A percentile compares a stretch with the other conserved stretches of the same genome.
These are phyloP conservation scores for Leccinum discolor DNA, from an alignment of 1,284 basidiomycete species.

Conservation along the genomic window DNA sequence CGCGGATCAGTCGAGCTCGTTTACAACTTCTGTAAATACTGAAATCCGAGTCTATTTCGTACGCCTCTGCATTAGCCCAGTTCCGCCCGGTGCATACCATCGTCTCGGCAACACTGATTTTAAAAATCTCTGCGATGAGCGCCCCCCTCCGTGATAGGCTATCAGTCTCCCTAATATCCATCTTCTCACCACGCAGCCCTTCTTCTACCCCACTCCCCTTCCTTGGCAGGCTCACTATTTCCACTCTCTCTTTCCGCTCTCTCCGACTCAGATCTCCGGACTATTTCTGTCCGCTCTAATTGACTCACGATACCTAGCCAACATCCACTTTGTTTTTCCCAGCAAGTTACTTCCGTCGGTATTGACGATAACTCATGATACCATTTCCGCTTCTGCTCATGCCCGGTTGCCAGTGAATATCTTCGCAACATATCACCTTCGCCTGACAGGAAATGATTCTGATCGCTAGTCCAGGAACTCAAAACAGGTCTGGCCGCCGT, in stretches of 20 bases:
- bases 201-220: slow-evolving; percentile 11
- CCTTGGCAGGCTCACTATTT: slow-evolving; percentile 13
- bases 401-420: neutral
- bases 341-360: neutral
- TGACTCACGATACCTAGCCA: slow-evolving; percentile 8
- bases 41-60: neutral
- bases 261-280: slow-evolving; percentile 14
- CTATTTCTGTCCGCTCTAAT: slow-evolving; percentile 13
- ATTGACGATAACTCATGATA: neutral
- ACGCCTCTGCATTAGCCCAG: slow-evolving; percentile 5
- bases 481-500: slow-evolving; percentile 9
- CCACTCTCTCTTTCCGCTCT: slow-evolving; percentile 15
- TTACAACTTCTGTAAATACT: neutral
- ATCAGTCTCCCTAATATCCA: neutral
- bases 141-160: slow-evolving; percentile 10
- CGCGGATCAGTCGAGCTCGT: slow-evolving; percentile 10
- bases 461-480: slow-evolving; percentile 1
- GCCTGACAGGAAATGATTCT: neutral
- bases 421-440: neutral
- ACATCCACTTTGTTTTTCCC: neutral
- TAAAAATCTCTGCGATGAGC: neutral
- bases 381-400: neutral
- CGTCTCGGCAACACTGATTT: neutral
- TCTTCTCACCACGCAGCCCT: slow-evolving; percentile 20
- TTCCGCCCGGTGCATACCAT: slow-evolving; percentile 19